phyloP scores from a whole-genome alignment of 352 stramenopile species.

The Globisporangium nagaii region DNA sequence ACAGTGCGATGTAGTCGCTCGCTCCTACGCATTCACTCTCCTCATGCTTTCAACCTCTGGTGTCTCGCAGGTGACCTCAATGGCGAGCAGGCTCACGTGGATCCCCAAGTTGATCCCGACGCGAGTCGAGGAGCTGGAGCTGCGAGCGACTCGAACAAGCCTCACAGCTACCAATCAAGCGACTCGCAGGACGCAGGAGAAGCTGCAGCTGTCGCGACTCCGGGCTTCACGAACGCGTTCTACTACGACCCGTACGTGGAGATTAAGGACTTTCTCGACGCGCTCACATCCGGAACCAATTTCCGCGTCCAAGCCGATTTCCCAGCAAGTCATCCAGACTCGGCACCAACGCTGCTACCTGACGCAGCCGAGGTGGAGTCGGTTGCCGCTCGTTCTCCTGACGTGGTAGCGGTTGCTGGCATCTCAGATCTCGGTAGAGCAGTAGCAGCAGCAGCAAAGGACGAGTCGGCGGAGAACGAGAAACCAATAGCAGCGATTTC shows the following conservation, averaged over 20 bases:
- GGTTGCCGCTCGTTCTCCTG: background rate
- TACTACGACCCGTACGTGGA: constrained; percentile 11
- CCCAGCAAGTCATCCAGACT: background rate
- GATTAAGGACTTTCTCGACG: constrained; percentile 12
- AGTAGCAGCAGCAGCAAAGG: background rate
- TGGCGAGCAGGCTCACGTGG: background rate
- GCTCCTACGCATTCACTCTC: no score
- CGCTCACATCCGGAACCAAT: background rate
- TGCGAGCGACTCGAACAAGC: background rate
- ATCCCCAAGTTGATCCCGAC: background rate
- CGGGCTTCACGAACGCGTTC: constrained; percentile 13
- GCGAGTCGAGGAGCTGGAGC: background rate
- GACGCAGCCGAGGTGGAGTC: background rate
- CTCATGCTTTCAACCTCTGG: background rate
- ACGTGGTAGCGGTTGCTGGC: no score
- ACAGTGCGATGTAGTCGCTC: no score
- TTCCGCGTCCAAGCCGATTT: background rate
- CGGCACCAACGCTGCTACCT: no score
- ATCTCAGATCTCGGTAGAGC: background rate
- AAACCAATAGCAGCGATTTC: background rate
- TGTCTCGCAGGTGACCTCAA: background rate
- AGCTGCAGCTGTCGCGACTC: background rate
- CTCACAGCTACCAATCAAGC: background rate
- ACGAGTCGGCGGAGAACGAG: background rate
- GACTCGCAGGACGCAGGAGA: background rate